Percentiles rank a stretch among this genome's conserved stretches.
These are phyloP conservation scores for Aspergillus phoenicis DNA, from an alignment of 2,329 filamentous ascomycete species.

Conservation along the genomic window DNA sequence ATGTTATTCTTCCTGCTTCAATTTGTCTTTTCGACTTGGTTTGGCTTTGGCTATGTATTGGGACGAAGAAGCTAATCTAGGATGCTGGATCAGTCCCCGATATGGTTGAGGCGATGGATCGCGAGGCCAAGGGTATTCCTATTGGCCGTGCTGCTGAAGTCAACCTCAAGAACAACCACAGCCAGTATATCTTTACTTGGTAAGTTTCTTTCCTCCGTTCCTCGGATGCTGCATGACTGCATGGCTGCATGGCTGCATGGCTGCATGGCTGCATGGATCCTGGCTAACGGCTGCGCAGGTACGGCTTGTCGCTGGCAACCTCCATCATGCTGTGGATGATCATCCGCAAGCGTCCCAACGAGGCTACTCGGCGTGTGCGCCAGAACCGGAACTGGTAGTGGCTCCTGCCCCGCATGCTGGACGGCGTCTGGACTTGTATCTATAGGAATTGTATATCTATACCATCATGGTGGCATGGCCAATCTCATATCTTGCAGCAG, in stretches of 20 bases:
- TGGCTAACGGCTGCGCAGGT: constrained; percentile 60
- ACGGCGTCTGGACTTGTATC: constrained; percentile 41
- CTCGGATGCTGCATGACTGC: not conserved
- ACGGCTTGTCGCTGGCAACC: constrained; percentile 79
- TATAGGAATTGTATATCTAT: constrained; percentile 21
- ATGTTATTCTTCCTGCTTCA: constrained; percentile 28
- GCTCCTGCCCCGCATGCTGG: constrained; percentile 22
- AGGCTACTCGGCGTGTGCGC: constrained; percentile 71
- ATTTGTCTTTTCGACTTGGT: too few species aligned
- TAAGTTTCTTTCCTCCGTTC: constrained; percentile 51
- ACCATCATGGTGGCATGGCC: constrained; percentile 39
- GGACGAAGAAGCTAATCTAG: not conserved
- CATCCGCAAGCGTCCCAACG: constrained; percentile 78
- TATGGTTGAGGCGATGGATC: constrained; percentile 72
- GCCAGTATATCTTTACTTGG: constrained; percentile 99
- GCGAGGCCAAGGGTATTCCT: constrained; percentile 79
- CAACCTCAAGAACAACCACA: constrained; percentile 92
- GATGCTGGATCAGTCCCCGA: constrained; percentile 65
- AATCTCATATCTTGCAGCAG: constrained; percentile 73
- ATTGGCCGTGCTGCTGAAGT: constrained; percentile 88
- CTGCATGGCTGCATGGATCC: not conserved
- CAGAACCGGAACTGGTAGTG: constrained; percentile 73
- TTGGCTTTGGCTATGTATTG: too few species aligned
- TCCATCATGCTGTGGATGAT: constrained; percentile 97
- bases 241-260: not conserved